Conservation (phyloP, 1,284 basidiomycete genomes). For the Ganoderma sinense region DNA sequence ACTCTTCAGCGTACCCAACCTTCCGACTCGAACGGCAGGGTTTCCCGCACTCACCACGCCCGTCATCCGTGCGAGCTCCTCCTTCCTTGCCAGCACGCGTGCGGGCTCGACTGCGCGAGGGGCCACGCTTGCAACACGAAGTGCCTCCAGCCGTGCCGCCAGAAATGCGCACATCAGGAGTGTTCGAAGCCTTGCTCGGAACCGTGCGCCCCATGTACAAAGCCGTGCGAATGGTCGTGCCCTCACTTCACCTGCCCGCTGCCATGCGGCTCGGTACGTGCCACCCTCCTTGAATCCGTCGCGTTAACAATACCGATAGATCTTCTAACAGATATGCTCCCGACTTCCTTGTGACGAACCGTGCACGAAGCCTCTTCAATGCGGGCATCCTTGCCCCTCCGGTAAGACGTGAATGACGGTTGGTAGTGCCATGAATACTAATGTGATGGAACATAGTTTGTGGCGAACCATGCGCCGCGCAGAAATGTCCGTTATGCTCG, state of each 20-base stretch:
- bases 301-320: slow-evolving; percentile 1
- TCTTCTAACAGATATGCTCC: slow-evolving; percentile 60
- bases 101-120: slow-evolving; percentile 56
- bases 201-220: slow-evolving; percentile 71
- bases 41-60: slow-evolving; percentile 48
- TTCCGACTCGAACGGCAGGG: slow-evolving; percentile 3
- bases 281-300: no score
- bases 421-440: background rate
- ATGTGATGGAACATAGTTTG: slow-evolving; percentile 53
- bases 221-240: slow-evolving; percentile 66
- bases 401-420: slow-evolving; percentile 45
- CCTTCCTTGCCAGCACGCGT: slow-evolving; percentile 68
- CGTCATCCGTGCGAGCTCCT: slow-evolving; percentile 59
- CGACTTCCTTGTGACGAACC: slow-evolving; percentile 71
- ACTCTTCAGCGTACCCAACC: slow-evolving; percentile 20
- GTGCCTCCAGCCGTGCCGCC: slow-evolving; percentile 61
- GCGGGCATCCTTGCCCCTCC: slow-evolving; percentile 74
- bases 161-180: slow-evolving; percentile 59
- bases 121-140: slow-evolving; percentile 56
- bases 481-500: slow-evolving; percentile 64
- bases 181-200: slow-evolving; percentile 58
- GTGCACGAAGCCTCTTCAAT: slow-evolving; percentile 56
- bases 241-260: slow-evolving; percentile 63
- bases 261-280: slow-evolving; percentile 74
- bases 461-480: slow-evolving; percentile 67